Evolutionary conservation across 2,329 filamentous ascomycete genomes (phyloP).

Genomic region (Aspergillus sp.): DNA sequence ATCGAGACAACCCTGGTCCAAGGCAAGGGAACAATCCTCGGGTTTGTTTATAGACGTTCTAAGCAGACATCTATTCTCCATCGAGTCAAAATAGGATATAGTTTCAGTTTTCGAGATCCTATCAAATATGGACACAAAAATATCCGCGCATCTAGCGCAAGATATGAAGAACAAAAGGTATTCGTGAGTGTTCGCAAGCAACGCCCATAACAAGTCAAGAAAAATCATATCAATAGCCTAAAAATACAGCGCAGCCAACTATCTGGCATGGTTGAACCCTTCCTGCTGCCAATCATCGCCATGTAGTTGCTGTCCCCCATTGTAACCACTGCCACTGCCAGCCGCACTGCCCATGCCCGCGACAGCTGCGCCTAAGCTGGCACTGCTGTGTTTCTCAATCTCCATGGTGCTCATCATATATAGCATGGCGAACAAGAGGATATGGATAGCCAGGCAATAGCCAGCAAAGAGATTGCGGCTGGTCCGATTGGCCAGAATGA

Average conservation of each 20-base stretch:
- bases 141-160: not conserved
- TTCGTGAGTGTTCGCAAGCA: not conserved
- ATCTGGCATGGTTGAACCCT: slow-evolving; percentile 46
- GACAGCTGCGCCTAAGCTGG: slow-evolving; percentile 45
- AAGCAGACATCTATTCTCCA: no score
- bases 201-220: not conserved
- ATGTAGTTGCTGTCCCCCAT: slow-evolving; percentile 32
- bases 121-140: no score
- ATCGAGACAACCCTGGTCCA: slow-evolving; percentile 15
- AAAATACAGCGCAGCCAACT: not conserved
- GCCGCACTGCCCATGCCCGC: slow-evolving; percentile 23
- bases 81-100: no score
- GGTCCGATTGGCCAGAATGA: slow-evolving; percentile 83
- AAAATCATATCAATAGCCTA: not conserved
- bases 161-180: not conserved
- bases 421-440: slow-evolving; percentile 81
- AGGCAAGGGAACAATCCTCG: no score
- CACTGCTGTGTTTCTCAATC: slow-evolving; percentile 58
- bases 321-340: slow-evolving; percentile 16
- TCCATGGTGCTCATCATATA: slow-evolving; percentile 76
- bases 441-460: slow-evolving; percentile 84
- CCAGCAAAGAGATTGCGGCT: slow-evolving; percentile 91
- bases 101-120: no score
- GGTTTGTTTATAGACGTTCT: no score
- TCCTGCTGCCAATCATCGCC: slow-evolving; percentile 64